Evolutionary conservation across 2,329 filamentous ascomycete genomes (phyloP), one percentile per base, ranked within the genome.

Genomic region (Penicillium psychrosexuale): DNA sequence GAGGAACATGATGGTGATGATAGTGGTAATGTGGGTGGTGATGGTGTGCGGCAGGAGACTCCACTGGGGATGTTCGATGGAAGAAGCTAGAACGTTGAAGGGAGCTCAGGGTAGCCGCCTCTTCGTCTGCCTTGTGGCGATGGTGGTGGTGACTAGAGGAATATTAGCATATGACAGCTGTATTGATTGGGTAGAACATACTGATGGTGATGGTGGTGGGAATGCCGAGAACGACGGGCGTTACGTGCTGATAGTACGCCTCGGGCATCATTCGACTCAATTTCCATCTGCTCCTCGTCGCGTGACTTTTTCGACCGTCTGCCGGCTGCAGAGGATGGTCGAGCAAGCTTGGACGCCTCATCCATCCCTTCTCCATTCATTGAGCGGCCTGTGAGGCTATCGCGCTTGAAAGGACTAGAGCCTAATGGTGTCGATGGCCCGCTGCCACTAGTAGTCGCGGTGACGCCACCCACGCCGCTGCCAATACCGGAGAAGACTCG

Each of bases 401-500:
- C 72, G n/a, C 71, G 73, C 61, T 77, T 78, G 58, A 77, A 79
- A 1, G 82, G 80, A 61, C 80, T 83, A 30, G 76, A 71, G 33
- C 75, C 73, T 51, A 80, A 77, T 12, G 83, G 83, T 8, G 83
- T 85, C 1, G 80, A 77, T 11, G 76, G 76, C 15, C 79, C 78
- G 60, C 79, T 80, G n/a, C 72, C 77, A 34, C 77, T 74, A 33
- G 78, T 74, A 13, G 74, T 73, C 40, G 75, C 76, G 19, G 79
- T 79, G 28, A 76, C 75, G 59, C 79, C 80, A 30, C 84, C 83
- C 17, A 87, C 78, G 34, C 86, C 86, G 70, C 84, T 86, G 15
- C 86, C 92, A 62, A 97, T 91, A n/a, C 93, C 93, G 17, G 90
- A 91, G 74, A 96, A 97, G 81, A 97, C 96, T 59, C 91, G 87